Evolutionary conservation across 805 yeast genomes (phyloP).

Genomic region (Wilhelminamyces savonicus): DNA sequence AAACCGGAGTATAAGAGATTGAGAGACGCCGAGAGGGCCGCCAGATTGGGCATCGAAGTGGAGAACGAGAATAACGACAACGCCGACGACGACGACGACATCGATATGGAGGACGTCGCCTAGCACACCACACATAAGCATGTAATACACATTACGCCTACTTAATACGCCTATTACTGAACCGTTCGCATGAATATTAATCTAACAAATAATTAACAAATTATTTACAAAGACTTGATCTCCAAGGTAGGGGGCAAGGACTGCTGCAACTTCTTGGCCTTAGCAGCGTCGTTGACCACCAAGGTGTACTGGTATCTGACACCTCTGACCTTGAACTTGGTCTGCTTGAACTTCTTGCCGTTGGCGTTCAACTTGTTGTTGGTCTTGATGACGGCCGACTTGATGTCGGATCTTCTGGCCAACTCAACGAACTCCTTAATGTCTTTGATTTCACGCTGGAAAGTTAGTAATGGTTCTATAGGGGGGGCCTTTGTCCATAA

Average conservation of each 20-base stretch:
- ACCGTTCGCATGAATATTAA: no score
- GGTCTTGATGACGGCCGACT: slow-evolving; percentile 89
- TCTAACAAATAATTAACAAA: not conserved
- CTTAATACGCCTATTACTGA: no score
- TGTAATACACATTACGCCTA: no score
- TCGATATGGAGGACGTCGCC: slow-evolving; percentile 70
- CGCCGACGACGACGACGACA: slow-evolving; percentile 56
- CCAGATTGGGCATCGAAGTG: slow-evolving; percentile 44
- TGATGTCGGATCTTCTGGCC: slow-evolving; percentile 93
- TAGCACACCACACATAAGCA: no score
- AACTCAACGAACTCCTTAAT: slow-evolving; percentile 96
- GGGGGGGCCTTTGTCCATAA: no score
- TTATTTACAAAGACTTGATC: slow-evolving; percentile 45
- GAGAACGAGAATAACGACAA: slow-evolving; percentile 45
- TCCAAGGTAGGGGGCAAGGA: slow-evolving; percentile 92
- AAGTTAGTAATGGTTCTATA: no score
- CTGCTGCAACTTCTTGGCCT: slow-evolving; percentile 96
- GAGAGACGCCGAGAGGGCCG: slow-evolving; percentile 71
- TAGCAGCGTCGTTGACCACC: slow-evolving; percentile 89
- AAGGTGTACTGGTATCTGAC: slow-evolving; percentile 90
- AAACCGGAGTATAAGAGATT: slow-evolving; percentile 84
- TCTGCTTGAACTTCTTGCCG: slow-evolving; percentile 84
- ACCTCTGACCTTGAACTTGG: slow-evolving; percentile 99
- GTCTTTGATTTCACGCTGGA: slow-evolving; percentile 77
- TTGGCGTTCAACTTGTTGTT: slow-evolving; percentile 75